These are phyloP conservation scores for Sugiyamaella novakii DNA, from an alignment of 1,139 yeast genomes.

Conservation along the genomic window DNA sequence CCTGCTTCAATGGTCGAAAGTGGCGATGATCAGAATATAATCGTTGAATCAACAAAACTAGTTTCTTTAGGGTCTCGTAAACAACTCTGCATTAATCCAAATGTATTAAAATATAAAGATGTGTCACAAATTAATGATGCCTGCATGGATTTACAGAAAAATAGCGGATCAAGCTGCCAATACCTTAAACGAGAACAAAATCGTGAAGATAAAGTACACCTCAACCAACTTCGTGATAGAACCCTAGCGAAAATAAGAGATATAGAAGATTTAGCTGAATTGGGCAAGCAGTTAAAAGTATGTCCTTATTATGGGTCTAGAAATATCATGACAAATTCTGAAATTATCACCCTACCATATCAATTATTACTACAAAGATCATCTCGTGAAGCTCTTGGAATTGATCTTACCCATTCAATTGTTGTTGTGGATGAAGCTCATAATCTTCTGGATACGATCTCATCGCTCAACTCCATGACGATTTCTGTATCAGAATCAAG, in stretches of 20 bases:
- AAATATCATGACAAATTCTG: constrained; percentile 58
- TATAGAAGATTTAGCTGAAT: constrained; percentile 71
- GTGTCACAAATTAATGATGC: constrained; percentile 73
- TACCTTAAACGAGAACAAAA: constrained; percentile 48
- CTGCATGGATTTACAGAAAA: constrained; percentile 68
- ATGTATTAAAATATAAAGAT: constrained; percentile 54
- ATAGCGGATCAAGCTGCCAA: constrained; percentile 50
- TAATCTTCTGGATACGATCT: constrained; percentile 76
- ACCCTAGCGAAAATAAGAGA: constrained; percentile 68
- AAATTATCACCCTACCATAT: constrained; percentile 82
- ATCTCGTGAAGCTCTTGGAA: constrained; percentile 61
- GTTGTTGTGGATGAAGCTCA: constrained; percentile 94
- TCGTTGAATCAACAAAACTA: constrained; percentile 36
- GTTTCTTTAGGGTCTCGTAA: constrained; percentile 65
- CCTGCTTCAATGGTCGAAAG: constrained; percentile 54
- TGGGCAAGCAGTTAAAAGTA: constrained; percentile 59
- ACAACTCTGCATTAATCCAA: constrained; percentile 77
- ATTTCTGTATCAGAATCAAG: constrained; percentile 56
- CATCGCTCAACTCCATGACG: constrained; percentile 65
- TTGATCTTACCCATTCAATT: constrained; percentile 64
- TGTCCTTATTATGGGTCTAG: constrained; percentile 88
- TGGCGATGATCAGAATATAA: constrained; percentile 36
- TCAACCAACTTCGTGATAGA: constrained; percentile 58
- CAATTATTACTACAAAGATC: constrained; percentile 70
- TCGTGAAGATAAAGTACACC: constrained; percentile 40